Base-by-base conservation (phyloP, 1,139 yeast genomes). In the Yamadazyma siamensis region DNA sequence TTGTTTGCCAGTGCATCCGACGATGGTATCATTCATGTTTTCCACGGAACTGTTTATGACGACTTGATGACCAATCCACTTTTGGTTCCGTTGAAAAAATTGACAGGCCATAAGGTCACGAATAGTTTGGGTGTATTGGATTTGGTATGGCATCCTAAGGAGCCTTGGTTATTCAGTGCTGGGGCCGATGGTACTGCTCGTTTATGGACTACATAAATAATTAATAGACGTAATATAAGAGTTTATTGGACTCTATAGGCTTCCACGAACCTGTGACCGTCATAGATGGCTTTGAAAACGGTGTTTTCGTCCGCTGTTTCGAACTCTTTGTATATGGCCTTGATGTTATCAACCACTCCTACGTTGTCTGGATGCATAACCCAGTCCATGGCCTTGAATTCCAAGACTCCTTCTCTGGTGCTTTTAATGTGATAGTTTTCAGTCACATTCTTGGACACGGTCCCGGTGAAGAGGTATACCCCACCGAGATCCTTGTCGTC, bases 141-240 rank as follows among this genome's bases (percentile, higher is more conserved):
- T 54, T 75, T 84, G 34, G 75, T 76, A 32, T 91, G 99, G 99
- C 98, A 94, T 70, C 97, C 98, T 43, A 80, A 82, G 52, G 97
- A 94, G 61, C 96, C 98, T 1, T 91, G 99, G 99, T 69, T 91
- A 50, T 88, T 91, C 58, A 82, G 94, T 55, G 88, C 95, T n/a
- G 98, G 97, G 47, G 97, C 97, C 14, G 98, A 94, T 59, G 89
- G 95, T 39, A 81, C 91, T 32, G 97, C 96, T 13, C 80, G 96
- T 53, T 69, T 91, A 52, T 91, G 98, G 98, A 91, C 98, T 23
- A 85, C 95, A 13, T 68, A 59, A 44, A 25, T 21, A 31, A 36
- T 30, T 13, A 21, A 19, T 21, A 10, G 10, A 18, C 21, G 14
- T 19, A 23, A 20, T 21, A 27, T 29, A 28, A 26, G 16, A 24